These are phyloP conservation scores for Sporothrix dimorphospora DNA, from an alignment of 2,329 filamentous ascomycete species.

Conservation along the genomic window DNA sequence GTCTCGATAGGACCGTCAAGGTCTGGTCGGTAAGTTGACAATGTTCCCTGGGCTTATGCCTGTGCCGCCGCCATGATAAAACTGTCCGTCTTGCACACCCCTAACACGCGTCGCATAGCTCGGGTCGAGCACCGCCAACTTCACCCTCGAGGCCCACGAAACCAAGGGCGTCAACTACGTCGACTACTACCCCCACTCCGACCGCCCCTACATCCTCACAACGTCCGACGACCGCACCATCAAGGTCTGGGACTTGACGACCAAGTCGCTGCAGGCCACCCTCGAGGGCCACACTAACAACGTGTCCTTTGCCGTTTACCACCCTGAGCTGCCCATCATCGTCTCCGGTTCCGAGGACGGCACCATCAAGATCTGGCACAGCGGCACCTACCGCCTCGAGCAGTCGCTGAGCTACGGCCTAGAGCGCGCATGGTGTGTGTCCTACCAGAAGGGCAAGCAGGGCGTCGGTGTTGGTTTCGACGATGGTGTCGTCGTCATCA, in stretches of 20 bases:
- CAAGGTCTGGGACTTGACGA: conserved; percentile 99
- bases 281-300: conserved; percentile 97
- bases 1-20: conserved; percentile 93
- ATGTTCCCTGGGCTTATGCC: neutral
- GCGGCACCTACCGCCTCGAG: conserved; percentile 94
- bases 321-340: conserved; percentile 94
- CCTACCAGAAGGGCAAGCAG: conserved; percentile 92
- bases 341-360: conserved; percentile 98
- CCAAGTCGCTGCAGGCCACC: conserved; percentile 94
- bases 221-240: conserved; percentile 96
- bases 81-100: neutral
- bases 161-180: conserved; percentile 98
- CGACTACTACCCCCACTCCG: conserved; percentile 79
- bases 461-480: conserved; percentile 96
- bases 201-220: conserved; percentile 87
- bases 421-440: conserved; percentile 96
- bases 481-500: conserved; percentile 95
- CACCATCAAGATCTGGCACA: conserved; percentile 97
- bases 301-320: conserved; percentile 96
- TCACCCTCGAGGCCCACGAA: conserved; percentile 95
- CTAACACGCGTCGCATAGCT: conserved; percentile 51
- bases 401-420: conserved; percentile 95
- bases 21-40: conserved; percentile 34
- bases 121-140: conserved; percentile 91
- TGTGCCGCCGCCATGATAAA: neutral